These are phyloP conservation scores for Fagopyrum tataricum DNA, from an alignment of 148 eudicot genomes.

Conservation along the genomic window DNA sequence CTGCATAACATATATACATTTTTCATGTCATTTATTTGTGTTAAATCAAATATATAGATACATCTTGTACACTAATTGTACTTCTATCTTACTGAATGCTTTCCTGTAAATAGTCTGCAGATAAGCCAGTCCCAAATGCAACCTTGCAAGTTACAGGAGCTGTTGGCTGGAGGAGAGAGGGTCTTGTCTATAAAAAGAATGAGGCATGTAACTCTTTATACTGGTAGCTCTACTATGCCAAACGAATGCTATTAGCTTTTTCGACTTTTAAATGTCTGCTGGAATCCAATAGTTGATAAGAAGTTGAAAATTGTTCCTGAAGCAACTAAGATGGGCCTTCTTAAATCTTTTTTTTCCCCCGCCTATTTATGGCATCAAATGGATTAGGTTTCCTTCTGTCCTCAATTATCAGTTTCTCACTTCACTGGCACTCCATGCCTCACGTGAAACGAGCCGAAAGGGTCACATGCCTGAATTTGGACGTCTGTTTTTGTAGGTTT, in stretches of 20 bases:
- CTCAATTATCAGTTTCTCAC: not conserved
- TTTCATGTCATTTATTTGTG: conserved; percentile 9
- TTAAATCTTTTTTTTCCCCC: not conserved
- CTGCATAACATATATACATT: not conserved
- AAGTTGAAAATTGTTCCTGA: not conserved
- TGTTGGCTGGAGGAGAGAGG: conserved; percentile 99
- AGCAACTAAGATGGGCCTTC: not conserved
- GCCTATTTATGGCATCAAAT: not conserved
- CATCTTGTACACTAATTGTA: not conserved
- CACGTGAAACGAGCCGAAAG: not conserved
- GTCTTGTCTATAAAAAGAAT: conserved; percentile 90
- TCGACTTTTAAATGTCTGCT: not conserved
- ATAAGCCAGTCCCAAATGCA: conserved; percentile 98
- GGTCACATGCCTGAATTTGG: conserved; percentile 5
- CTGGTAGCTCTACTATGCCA: not conserved
- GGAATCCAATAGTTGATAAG: not conserved
- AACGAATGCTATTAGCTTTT: not conserved
- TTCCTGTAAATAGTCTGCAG: conserved; percentile 49
- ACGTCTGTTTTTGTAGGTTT: conserved; percentile 51
- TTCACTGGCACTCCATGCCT: not conserved
- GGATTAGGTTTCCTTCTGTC: not conserved
- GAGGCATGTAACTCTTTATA: conserved; percentile 39
- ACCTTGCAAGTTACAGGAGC: conserved; percentile 99
- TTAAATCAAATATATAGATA: conserved; percentile 8
- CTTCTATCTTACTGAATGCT: not conserved